Evolutionary conservation across 2,329 filamentous ascomycete genomes (phyloP).

Genomic region (Neonectria hederae): DNA sequence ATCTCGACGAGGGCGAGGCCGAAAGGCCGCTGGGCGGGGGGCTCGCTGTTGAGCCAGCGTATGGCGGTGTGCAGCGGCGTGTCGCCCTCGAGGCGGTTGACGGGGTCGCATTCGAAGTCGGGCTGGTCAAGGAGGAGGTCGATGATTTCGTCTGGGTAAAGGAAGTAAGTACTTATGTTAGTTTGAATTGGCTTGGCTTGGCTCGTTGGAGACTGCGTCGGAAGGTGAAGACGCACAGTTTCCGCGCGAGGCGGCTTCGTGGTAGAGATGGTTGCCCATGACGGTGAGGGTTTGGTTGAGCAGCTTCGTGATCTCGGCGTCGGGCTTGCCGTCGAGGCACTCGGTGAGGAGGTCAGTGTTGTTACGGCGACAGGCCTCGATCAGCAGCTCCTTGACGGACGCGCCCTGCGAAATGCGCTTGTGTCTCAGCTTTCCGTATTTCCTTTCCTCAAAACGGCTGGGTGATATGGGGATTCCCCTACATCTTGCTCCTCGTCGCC

Average conservation of each 20-base stretch:
- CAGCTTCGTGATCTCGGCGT: conserved; percentile 75
- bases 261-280: conserved; percentile 88
- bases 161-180: conserved; percentile 12
- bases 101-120: conserved; percentile 84
- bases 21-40: conserved; percentile 69
- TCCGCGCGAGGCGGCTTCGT: conserved; percentile 86
- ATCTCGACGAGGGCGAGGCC: conserved; percentile 77
- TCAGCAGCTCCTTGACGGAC: conserved; percentile 82
- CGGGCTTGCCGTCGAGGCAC: conserved; percentile 70
- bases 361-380: conserved; percentile 93
- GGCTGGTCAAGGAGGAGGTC: conserved; percentile 85
- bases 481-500: conserved; percentile 51
- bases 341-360: conserved; percentile 86
- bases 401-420: conserved; percentile 70
- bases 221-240: conserved; percentile 73
- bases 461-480: conserved; percentile 10
- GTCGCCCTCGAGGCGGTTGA: conserved; percentile 76
- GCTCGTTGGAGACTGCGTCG: conserved; percentile 1
- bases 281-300: conserved; percentile 88
- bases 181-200: neutral
- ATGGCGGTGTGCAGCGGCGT: conserved; percentile 84
- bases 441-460: neutral
- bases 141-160: conserved; percentile 74
- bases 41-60: conserved; percentile 77
- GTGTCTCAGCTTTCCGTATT: neutral